Percentiles rank a stretch among this genome's conserved stretches.
These are phyloP conservation scores for Gautieria morchelliformis DNA, from an alignment of 768 basidiomycete species.

Conservation along the genomic window DNA sequence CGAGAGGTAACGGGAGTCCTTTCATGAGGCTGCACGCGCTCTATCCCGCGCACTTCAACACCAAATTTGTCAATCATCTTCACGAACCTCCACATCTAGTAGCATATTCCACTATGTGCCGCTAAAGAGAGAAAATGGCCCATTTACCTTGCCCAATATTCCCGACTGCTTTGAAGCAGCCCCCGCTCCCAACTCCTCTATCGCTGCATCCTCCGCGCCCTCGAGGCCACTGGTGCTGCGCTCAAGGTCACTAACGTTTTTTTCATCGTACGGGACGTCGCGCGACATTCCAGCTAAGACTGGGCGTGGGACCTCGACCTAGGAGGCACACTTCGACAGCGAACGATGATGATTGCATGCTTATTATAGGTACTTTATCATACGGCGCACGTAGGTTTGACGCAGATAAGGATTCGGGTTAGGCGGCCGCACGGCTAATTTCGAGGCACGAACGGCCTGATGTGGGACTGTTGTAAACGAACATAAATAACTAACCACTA, in stretches of 20 bases:
- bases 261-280: not conserved
- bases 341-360: too few relatives aligned
- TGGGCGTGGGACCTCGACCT: too few relatives aligned
- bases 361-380: too few relatives aligned
- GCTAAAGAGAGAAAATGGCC: not conserved
- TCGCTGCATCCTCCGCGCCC: not conserved
- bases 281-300: not conserved
- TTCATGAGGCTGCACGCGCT: constrained; percentile 23
- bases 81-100: constrained; percentile 15
- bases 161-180: not conserved
- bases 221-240: not conserved
- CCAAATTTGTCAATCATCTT: constrained; percentile 19
- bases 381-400: too few relatives aligned
- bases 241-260: not conserved
- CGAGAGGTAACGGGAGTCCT: constrained; percentile 5
- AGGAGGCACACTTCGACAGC: too few relatives aligned
- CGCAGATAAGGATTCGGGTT: too few relatives aligned
- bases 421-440: not conserved
- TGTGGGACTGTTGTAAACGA: constrained; percentile 7
- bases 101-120: not conserved
- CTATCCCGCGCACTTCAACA: constrained; percentile 27
- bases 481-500: too few relatives aligned
- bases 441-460: constrained; percentile 7
- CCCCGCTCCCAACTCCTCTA: constrained; percentile 4
- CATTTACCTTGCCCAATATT: not conserved